phyloP scores from a whole-genome alignment of 2,329 filamentous ascomycete species.

The Gyromitra esculenta region DNA sequence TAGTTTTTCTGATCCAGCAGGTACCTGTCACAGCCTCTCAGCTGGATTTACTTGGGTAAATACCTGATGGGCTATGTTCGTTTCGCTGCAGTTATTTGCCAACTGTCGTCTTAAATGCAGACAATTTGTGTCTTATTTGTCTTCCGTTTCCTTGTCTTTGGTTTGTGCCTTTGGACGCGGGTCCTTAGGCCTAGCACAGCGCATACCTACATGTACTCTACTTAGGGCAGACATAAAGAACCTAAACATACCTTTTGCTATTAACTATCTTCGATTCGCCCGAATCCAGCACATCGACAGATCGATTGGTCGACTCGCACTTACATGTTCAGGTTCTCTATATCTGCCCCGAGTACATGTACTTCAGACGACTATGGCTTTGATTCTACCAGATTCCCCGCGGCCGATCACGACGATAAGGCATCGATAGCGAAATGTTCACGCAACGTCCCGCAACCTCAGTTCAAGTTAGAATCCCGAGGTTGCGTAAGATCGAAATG shows the following conservation, averaged over 20 bases:
- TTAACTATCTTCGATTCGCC: background rate
- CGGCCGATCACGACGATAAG: constrained; percentile 34
- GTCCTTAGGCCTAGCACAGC: too few species aligned
- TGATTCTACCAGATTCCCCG: constrained; percentile 23
- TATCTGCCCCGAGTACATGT: background rate
- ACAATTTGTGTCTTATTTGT: background rate
- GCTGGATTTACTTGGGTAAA: background rate
- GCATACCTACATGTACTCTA: too few species aligned
- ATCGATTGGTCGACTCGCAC: too few species aligned
- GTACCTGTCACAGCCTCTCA: background rate
- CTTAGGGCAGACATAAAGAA: too few species aligned
- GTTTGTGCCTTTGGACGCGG: constrained; percentile 2
- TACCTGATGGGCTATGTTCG: constrained; percentile 3
- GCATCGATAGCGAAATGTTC: constrained; percentile 42
- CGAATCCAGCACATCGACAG: background rate
- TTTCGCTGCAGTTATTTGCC: constrained; percentile 22
- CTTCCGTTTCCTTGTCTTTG: background rate
- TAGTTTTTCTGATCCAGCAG: constrained; percentile 25
- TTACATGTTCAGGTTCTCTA: too few species aligned
- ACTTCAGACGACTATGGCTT: constrained; percentile 4
- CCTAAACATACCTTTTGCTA: too few species aligned
- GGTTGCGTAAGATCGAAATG: constrained; percentile 31
- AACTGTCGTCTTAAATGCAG: constrained; percentile 20
- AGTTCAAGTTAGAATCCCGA: constrained; percentile 32
- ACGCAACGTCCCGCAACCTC: constrained; percentile 33